Percentiles rank a stretch among this genome's conserved stretches.
Conservation (phyloP, 2,329 filamentous ascomycete species). For the Penicillium paneum region DNA sequence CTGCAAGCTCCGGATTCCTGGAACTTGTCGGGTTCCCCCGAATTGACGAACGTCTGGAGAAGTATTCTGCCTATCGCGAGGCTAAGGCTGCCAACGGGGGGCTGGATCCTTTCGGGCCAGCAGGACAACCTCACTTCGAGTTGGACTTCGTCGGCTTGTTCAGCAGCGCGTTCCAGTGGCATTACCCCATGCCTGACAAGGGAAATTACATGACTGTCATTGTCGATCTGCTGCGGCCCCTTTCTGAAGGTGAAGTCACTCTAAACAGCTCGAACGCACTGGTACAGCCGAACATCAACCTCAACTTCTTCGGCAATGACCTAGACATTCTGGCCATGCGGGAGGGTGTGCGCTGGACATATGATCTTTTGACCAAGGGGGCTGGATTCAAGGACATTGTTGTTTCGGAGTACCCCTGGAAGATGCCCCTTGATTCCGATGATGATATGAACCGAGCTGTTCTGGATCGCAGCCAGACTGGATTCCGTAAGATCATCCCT, state of each 20-base stretch:
- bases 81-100: slow-evolving; percentile 43
- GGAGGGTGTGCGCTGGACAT: slow-evolving; percentile 56
- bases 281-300: slow-evolving; percentile 42
- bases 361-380: slow-evolving; percentile 56
- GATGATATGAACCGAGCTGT: slow-evolving; percentile 57
- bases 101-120: slow-evolving; percentile 54
- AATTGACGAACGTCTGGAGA: slow-evolving; percentile 54
- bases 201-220: slow-evolving; percentile 58
- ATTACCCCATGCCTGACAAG: slow-evolving; percentile 41
- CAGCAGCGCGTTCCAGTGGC: slow-evolving; percentile 51
- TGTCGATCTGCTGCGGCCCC: slow-evolving; percentile 49
- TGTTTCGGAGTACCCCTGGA: slow-evolving; percentile 54
- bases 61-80: slow-evolving; percentile 49
- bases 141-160: slow-evolving; percentile 63
- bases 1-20: slow-evolving; percentile 41
- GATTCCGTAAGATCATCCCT: slow-evolving; percentile 16
- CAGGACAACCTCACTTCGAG: slow-evolving; percentile 60
- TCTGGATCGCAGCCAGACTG: slow-evolving; percentile 59
- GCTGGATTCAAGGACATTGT: slow-evolving; percentile 52
- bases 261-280: slow-evolving; percentile 42
- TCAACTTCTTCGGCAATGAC: slow-evolving; percentile 48
- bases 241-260: slow-evolving; percentile 44
- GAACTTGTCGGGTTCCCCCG: slow-evolving; percentile 59
- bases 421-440: slow-evolving; percentile 56
- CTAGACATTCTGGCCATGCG: slow-evolving; percentile 56